Percentiles rank a stretch among this genome's conserved stretches.
phyloP scores from a whole-genome alignment of 257 asterid species.

The Fraxinus anomala region DNA sequence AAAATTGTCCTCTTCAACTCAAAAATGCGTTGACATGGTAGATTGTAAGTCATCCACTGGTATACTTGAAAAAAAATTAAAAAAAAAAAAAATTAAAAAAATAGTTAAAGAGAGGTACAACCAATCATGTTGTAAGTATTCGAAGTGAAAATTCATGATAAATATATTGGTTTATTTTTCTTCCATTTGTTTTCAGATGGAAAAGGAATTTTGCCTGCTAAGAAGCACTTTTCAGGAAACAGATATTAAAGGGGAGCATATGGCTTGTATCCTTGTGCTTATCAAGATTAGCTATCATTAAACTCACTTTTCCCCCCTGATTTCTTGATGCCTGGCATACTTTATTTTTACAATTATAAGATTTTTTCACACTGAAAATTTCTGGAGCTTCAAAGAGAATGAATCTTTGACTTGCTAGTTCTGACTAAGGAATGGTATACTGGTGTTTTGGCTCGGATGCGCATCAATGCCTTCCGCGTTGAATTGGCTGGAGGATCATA shows the following conservation, averaged over 20 bases:
- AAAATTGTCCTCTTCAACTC: not conserved
- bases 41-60: not conserved
- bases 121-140: not conserved
- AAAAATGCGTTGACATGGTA: not conserved
- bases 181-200: conserved; percentile 49
- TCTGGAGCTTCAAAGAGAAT: conserved; percentile 16
- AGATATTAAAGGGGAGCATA: conserved; percentile 42
- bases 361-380: conserved; percentile 12
- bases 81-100: too few species aligned
- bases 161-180: not conserved
- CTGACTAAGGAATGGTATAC: conserved; percentile 81
- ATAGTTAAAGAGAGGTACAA: not conserved
- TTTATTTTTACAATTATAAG: not conserved
- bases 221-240: conserved; percentile 54
- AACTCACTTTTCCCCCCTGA: not conserved
- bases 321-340: conserved; percentile 21
- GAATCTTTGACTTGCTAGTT: conserved; percentile 61
- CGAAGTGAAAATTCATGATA: not conserved
- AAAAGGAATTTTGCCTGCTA: conserved; percentile 57
- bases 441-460: conserved; percentile 71
- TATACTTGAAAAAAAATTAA: not conserved
- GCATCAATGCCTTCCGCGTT: conserved; percentile 82
- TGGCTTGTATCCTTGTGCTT: conserved; percentile 66
- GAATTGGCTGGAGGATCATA: conserved; percentile 69
- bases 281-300: conserved; percentile 15